Conservation (phyloP, 163 green algal genomes). For the Coccomyxa subellipsoidea region DNA sequence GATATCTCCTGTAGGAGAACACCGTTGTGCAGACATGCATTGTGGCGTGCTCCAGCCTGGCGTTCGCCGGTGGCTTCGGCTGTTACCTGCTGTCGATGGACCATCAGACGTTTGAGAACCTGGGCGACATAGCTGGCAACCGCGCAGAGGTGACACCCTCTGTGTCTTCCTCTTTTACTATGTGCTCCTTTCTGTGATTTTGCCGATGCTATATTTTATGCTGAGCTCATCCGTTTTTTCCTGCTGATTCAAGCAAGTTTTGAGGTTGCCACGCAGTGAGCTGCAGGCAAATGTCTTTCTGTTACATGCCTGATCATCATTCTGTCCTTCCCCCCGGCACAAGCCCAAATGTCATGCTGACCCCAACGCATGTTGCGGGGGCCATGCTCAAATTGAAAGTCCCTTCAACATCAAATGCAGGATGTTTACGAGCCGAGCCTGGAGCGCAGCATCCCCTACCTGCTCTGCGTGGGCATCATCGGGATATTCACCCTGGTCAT, state of each 20-base stretch:
- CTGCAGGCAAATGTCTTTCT: too few species aligned
- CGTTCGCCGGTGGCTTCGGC: slow-evolving; percentile 26
- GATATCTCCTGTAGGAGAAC: slow-evolving; percentile 18
- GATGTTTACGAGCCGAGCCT: not conserved
- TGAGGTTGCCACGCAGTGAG: too few species aligned
- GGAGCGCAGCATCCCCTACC: not conserved
- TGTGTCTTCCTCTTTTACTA: too few species aligned
- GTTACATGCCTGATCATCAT: too few species aligned
- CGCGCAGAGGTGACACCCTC: not conserved
- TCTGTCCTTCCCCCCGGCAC: too few species aligned
- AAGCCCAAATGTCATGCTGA: too few species aligned
- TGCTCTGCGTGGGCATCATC: not conserved
- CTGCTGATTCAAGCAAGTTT: too few species aligned
- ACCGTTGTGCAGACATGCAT: slow-evolving; percentile 35
- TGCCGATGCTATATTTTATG: too few species aligned
- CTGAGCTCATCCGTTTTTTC: too few species aligned
- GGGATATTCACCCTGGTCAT: slow-evolving; percentile 4
- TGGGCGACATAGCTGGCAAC: not conserved
- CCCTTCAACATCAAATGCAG: not conserved
- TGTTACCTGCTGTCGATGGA: slow-evolving; percentile 18
- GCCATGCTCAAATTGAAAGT: not conserved
- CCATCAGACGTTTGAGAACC: slow-evolving; percentile 14
- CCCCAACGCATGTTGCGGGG: too few species aligned
- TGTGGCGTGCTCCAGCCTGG: slow-evolving; percentile 28
- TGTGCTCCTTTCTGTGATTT: too few species aligned